phyloP scores from a whole-genome alignment of 2,329 filamentous ascomycete species.

The Fusarium sacchari region DNA sequence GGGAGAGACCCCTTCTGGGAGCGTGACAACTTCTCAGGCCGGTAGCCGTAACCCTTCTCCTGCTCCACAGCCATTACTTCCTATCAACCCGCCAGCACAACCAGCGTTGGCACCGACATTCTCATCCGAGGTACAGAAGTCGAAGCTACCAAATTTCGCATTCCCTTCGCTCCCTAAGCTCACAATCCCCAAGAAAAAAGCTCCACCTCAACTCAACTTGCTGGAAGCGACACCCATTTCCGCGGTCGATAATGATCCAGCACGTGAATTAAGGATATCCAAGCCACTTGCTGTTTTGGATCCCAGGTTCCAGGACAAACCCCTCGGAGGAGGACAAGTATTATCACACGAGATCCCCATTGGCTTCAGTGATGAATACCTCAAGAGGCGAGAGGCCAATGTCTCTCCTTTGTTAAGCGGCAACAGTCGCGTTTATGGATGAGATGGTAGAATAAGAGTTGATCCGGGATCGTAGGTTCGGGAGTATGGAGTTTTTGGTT shows the following conservation, averaged over 20 bases:
- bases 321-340: conserved; percentile 11
- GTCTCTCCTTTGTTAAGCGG: conserved; percentile 24
- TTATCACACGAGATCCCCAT: neutral
- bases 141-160: conserved; percentile 48
- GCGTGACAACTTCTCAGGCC: neutral
- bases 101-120: neutral
- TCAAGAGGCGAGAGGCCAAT: conserved; percentile 10
- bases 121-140: conserved; percentile 38
- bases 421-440: conserved; percentile 30
- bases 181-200: conserved; percentile 54
- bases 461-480: neutral
- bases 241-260: conserved; percentile 25
- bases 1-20: neutral
- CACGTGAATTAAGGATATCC: conserved; percentile 18
- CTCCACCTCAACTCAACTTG: conserved; percentile 51
- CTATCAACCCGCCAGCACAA: neutral
- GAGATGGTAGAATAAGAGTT: neutral
- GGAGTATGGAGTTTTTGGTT: conserved; percentile 32
- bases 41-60: conserved; percentile 22
- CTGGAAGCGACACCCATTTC: conserved; percentile 42
- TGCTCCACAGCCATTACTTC: neutral
- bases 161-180: conserved; percentile 54
- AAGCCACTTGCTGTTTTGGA: conserved; percentile 27
- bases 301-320: conserved; percentile 20
- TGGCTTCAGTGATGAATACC: conserved; percentile 2